Evolutionary conservation across 2,329 filamentous ascomycete genomes (phyloP).

Genomic region (Venturia effusa): DNA sequence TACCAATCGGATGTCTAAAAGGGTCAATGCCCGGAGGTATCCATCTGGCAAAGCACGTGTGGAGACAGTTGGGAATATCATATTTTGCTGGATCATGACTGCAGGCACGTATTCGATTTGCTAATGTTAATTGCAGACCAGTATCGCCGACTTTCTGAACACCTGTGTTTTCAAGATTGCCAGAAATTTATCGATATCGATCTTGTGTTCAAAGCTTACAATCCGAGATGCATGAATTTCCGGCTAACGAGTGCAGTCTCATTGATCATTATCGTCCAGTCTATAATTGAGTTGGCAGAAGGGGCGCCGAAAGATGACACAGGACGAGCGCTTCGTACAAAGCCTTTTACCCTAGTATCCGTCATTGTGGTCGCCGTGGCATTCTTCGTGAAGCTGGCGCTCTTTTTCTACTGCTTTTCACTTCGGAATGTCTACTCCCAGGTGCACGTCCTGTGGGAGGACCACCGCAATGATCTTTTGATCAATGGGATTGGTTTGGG

Average conservation of each 20-base stretch:
- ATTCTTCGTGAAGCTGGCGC: conserved; percentile 68
- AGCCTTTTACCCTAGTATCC: conserved; percentile 66
- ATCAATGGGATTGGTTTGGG: conserved; percentile 75
- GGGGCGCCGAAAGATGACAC: conserved; percentile 31
- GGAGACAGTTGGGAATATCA: conserved; percentile 91
- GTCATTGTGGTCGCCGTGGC: conserved; percentile 77
- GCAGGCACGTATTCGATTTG: conserved; percentile 15
- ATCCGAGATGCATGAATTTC: conserved; percentile 56
- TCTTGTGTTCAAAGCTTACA: neutral
- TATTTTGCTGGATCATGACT: conserved; percentile 94
- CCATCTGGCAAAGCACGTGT: conserved; percentile 88
- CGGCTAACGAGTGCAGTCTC: conserved; percentile 93
- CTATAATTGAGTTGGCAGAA: conserved; percentile 56
- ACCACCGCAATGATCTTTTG: conserved; percentile 93
- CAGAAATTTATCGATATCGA: neutral
- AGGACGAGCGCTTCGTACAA: conserved; percentile 30
- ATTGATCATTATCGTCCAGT: conserved; percentile 84
- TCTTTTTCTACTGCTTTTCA: conserved; percentile 90
- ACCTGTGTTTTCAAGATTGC: neutral
- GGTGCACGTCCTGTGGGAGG: conserved; percentile 86
- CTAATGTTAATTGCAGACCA: neutral
- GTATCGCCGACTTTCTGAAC: neutral
- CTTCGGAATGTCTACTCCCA: conserved; percentile 86
- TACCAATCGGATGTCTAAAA: conserved; percentile 76
- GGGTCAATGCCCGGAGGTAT: conserved; percentile 76